phyloP scores from a whole-genome alignment of 495 filamentous ascomycete genomes.

The Penicillium malachiteum region DNA sequence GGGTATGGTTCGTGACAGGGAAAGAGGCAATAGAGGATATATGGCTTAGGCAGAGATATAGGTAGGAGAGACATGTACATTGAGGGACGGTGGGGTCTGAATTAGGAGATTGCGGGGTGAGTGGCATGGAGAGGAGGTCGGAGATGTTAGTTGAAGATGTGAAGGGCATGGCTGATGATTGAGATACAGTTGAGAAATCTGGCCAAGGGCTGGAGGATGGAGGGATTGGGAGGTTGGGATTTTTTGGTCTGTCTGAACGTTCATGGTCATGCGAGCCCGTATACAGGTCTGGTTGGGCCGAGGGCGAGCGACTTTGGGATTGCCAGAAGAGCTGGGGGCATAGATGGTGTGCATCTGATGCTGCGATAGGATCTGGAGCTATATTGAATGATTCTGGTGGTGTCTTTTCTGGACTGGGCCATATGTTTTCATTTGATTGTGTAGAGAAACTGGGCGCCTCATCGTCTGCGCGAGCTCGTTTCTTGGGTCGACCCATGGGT shows the following conservation, averaged over 20 bases:
- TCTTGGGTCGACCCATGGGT: slow-evolving; percentile 50
- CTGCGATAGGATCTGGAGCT: neutral
- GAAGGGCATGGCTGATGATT: slow-evolving; percentile 36
- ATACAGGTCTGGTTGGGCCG: slow-evolving; percentile 21
- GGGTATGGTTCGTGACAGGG: slow-evolving; percentile 44
- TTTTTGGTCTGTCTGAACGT: slow-evolving; percentile 22
- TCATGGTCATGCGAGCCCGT: slow-evolving; percentile 29
- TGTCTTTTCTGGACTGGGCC: slow-evolving; percentile 25
- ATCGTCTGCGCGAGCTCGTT: slow-evolving; percentile 36
- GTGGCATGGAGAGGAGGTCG: slow-evolving; percentile 23
- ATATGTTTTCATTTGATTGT: slow-evolving; percentile 17
- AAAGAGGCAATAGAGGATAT: slow-evolving; percentile 43
- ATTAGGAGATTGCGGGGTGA: slow-evolving; percentile 25
- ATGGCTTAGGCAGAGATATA: slow-evolving; percentile 48
- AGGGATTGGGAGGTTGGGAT: slow-evolving; percentile 25
- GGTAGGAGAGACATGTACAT: slow-evolving; percentile 46
- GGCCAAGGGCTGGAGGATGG: slow-evolving; percentile 42
- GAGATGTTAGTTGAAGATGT: slow-evolving; percentile 25
- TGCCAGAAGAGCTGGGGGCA: slow-evolving; percentile 29
- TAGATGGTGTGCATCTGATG: slow-evolving; percentile 23
- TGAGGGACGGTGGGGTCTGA: slow-evolving; percentile 22
- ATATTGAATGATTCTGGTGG: slow-evolving; percentile 15
- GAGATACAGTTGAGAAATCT: slow-evolving; percentile 42
- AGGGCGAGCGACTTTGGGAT: slow-evolving; percentile 9
- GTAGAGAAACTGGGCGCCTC: slow-evolving; percentile 17